Evolutionary conservation across 805 yeast genomes (phyloP), one percentile per base, ranked within the genome.

Genomic region (Ogataea nitratoaversa): DNA sequence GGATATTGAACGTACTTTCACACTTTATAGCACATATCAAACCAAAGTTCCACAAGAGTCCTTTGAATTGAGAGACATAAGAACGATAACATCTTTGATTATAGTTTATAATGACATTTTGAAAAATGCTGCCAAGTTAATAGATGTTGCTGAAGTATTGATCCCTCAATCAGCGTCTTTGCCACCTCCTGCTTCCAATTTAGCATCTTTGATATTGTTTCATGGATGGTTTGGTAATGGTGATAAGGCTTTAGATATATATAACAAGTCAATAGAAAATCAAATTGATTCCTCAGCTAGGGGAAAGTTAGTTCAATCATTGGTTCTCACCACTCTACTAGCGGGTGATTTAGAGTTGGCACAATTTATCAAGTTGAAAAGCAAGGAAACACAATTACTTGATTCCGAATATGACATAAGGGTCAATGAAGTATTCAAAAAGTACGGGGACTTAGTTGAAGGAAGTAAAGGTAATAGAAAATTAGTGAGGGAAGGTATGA

Each of bases 291-390:
- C 37, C 34, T 19, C 30, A 14, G 36, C 53, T 34, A 39, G 62
- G 29, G 57, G 59, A 4, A 41, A 37, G 32, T 32, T 61, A 11
- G 48, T 59, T 7, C 51, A 58, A 34, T 46, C 63, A 7, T 46
- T 64, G 33, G 43, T 57, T 4, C 38, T 60, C 14, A 43, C 57
- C 9, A 41, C 56, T 8, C 37, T 65, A 6, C 35, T 53, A 3
- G 46, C 46, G 2, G 37, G 47, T 3, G 67, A 65, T 32, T 31
- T 64, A 6, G 63, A 59, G 19, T 37, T 65, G 22, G 67, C 67
- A 1, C 52, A 56, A 19, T 49, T 61, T 18, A 54, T 65, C 32
- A 54, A 59, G 34, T 42, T 45, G 5, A 62, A 62, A 32, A 54
- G 60, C 24, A 43, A 46, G 23, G 60, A 56, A 22, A 52, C 53